Percentiles rank a stretch among this genome's conserved stretches.
phyloP scores from a whole-genome alignment of 2,329 filamentous ascomycete species.

The Nannizziopsis arthrosporioides region DNA sequence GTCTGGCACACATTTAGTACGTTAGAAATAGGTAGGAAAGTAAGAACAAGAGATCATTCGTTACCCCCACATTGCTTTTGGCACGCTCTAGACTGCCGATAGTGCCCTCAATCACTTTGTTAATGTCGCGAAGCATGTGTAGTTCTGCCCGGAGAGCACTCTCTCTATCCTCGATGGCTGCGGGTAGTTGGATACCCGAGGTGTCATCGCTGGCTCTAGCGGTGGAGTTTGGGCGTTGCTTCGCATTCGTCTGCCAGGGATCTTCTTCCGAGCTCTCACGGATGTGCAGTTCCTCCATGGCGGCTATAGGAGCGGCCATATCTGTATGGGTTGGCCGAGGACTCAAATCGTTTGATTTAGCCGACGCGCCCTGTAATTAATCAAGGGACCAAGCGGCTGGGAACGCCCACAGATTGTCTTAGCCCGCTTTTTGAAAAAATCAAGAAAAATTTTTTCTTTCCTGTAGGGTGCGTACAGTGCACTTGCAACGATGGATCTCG shows the following conservation, averaged over 20 bases:
- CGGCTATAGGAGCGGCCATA: slow-evolving; percentile 12
- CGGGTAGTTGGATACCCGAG: slow-evolving; percentile 38
- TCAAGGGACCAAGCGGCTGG: too few relatives aligned
- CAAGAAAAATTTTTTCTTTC: too few relatives aligned
- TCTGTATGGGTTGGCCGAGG: too few relatives aligned
- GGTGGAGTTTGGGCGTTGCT: slow-evolving; percentile 1
- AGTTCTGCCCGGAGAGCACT: slow-evolving; percentile 65
- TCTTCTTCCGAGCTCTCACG: slow-evolving; percentile 8
- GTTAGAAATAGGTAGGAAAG: background rate
- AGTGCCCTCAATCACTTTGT: slow-evolving; percentile 63
- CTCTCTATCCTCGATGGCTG: slow-evolving; percentile 51
- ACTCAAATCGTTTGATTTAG: too few relatives aligned
- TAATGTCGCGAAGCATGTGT: slow-evolving; percentile 72
- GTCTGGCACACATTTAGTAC: slow-evolving; percentile 41
- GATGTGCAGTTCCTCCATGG: slow-evolving; percentile 14
- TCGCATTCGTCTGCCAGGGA: slow-evolving; percentile 4
- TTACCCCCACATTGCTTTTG: slow-evolving; percentile 41
- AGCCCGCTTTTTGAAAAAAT: too few relatives aligned
- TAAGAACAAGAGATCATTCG: background rate
- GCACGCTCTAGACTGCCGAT: slow-evolving; percentile 36
- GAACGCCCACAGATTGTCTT: too few relatives aligned
- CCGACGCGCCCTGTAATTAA: too few relatives aligned
- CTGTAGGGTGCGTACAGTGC: too few relatives aligned
- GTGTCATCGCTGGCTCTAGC: slow-evolving; percentile 34
- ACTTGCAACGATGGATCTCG: too few relatives aligned